Conservation (phyloP, 306 rosid genomes). For the Medicago arabica region DNA sequence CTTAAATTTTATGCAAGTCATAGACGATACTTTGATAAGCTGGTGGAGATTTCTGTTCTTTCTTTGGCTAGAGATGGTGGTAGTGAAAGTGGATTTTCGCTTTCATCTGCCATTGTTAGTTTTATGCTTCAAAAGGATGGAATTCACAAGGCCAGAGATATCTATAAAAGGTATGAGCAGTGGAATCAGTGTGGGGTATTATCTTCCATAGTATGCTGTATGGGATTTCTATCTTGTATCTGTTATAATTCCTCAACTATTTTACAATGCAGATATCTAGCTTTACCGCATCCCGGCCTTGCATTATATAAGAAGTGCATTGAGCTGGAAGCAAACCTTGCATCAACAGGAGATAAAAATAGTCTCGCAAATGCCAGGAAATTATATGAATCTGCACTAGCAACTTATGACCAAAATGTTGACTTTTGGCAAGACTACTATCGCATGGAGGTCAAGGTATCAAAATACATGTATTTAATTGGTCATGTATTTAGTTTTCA, state of each 20-base stretch:
- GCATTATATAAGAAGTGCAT: conserved; percentile 69
- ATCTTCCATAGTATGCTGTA: conserved; percentile 26
- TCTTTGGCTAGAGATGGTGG: conserved; percentile 72
- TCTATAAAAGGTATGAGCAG: conserved; percentile 72
- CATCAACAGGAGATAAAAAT: conserved; percentile 70
- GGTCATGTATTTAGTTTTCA: background rate
- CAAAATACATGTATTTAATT: background rate
- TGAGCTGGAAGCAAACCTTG: conserved; percentile 77
- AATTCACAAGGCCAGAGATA: conserved; percentile 69
- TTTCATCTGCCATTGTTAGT: conserved; percentile 68
- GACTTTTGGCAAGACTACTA: conserved; percentile 78
- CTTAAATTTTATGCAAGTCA: conserved; percentile 69
- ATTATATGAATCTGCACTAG: conserved; percentile 76
- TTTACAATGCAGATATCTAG: conserved; percentile 70
- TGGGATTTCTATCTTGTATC: conserved; percentile 33
- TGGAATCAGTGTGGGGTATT: background rate
- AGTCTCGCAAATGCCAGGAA: conserved; percentile 72
- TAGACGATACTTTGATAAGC: conserved; percentile 63
- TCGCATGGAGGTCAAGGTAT: conserved; percentile 77
- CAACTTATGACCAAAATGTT: conserved; percentile 68
- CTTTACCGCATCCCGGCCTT: conserved; percentile 87
- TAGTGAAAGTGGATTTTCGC: conserved; percentile 82
- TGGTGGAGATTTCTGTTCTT: conserved; percentile 71
- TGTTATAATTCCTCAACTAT: conserved; percentile 7
- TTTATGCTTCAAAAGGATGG: conserved; percentile 80